Evolutionary conservation across 2,329 filamentous ascomycete genomes (phyloP).

Genomic region (Colletotrichum gigasporum): DNA sequence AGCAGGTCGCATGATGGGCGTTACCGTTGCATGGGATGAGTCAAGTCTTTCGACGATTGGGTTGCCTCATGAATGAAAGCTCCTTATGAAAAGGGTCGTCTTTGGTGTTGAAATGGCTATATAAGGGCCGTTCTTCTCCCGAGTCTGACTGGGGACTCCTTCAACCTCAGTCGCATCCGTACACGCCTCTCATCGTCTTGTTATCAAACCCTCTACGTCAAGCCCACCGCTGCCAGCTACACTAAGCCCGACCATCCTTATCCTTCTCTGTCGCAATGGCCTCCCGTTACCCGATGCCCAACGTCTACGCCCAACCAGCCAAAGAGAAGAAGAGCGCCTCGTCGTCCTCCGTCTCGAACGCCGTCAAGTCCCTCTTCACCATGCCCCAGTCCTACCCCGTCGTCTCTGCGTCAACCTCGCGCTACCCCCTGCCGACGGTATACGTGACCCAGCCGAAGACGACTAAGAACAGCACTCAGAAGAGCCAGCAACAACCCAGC

Average conservation of each 20-base stretch:
- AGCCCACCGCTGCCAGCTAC: no score
- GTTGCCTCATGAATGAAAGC: no score
- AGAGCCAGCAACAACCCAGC: not conserved
- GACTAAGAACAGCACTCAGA: not conserved
- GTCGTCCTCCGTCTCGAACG: not conserved
- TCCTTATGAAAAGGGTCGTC: no score
- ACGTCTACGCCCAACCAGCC: not conserved
- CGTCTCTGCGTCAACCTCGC: not conserved
- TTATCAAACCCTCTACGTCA: no score
- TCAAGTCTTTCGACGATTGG: no score
- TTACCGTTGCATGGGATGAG: no score
- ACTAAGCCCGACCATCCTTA: not conserved
- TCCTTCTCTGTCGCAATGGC: not conserved
- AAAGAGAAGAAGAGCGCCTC: not conserved
- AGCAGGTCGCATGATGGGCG: not conserved
- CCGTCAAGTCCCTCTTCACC: conserved; percentile 8
- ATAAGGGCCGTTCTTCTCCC: no score
- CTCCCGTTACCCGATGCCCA: conserved; percentile 16
- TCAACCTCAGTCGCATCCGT: no score
- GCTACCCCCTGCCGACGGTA: not conserved
- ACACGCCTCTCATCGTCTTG: no score
- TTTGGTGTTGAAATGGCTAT: not conserved
- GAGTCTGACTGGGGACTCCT: no score
- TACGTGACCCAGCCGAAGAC: not conserved
- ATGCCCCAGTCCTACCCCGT: not conserved